Conservation (phyloP, 768 basidiomycete species). For the Cystofilobasidium capitatum region DNA sequence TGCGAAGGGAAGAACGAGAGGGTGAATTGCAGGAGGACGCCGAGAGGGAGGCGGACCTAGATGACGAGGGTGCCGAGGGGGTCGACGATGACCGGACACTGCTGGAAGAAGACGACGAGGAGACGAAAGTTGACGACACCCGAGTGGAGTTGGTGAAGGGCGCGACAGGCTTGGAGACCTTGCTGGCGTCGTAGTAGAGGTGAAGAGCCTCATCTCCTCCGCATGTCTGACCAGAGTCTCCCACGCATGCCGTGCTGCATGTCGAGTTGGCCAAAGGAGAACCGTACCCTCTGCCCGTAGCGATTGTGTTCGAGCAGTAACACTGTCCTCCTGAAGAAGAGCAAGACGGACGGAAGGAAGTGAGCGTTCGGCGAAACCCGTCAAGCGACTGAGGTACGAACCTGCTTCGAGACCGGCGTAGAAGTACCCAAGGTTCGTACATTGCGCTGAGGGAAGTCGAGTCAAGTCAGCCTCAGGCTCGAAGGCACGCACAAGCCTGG, state of each 20-base stretch:
- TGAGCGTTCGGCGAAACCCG: too few relatives aligned
- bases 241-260: not conserved
- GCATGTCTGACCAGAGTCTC: not conserved
- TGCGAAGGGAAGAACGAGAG: not conserved
- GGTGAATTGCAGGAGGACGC: not conserved
- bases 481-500: not conserved
- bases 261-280: not conserved
- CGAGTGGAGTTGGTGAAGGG: not conserved
- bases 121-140: conserved; percentile 35
- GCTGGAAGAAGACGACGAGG: conserved; percentile 20
- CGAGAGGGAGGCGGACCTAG: conserved; percentile 29
- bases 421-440: not conserved
- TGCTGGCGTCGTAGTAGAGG: conserved; percentile 2
- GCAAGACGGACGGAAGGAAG: too few relatives aligned
- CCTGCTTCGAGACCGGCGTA: not conserved
- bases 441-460: not conserved
- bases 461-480: not conserved
- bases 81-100: conserved; percentile 23
- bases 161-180: not conserved
- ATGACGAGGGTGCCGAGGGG: conserved; percentile 30
- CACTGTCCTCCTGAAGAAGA: too few relatives aligned
- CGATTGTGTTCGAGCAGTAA: not conserved
- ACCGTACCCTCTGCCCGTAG: not conserved
- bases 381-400: too few relatives aligned
- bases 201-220: conserved; percentile 1